phyloP scores from a whole-genome alignment of 495 filamentous ascomycete genomes.

The Podospora anserina region DNA sequence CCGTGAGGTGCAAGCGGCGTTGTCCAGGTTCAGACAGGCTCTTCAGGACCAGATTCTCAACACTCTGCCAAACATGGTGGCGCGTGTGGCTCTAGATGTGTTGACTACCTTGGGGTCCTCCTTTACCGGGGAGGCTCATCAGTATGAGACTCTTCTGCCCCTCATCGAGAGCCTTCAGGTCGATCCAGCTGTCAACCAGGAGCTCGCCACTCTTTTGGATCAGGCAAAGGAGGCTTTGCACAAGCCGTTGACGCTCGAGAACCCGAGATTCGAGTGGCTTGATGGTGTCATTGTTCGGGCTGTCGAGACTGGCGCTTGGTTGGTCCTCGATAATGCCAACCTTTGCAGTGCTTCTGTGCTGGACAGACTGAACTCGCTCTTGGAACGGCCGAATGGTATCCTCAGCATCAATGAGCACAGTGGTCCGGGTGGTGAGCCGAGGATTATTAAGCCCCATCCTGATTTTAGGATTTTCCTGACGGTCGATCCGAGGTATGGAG shows the following conservation, averaged over 20 bases:
- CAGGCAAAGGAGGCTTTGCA: conserved; percentile 39
- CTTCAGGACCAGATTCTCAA: conserved; percentile 54
- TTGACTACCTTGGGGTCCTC: conserved; percentile 38
- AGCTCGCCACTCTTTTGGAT: conserved; percentile 30
- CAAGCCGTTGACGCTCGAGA: conserved; percentile 50
- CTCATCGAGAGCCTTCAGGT: conserved; percentile 32
- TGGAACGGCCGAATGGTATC: conserved; percentile 77
- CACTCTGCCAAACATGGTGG: conserved; percentile 43
- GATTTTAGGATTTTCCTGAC: conserved; percentile 92
- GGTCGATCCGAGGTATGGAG: conserved; percentile 88
- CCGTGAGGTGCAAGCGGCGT: conserved; percentile 58
- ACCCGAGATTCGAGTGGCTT: conserved; percentile 90
- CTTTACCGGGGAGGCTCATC: conserved; percentile 28
- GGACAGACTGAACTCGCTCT: conserved; percentile 88
- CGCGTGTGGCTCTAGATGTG: conserved; percentile 43
- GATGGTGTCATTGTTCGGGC: conserved; percentile 89
- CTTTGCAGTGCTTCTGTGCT: conserved; percentile 92
- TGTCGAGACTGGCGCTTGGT: conserved; percentile 81
- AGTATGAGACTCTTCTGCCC: conserved; percentile 31
- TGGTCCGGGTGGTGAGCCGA: conserved; percentile 73
- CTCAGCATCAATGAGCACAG: conserved; percentile 91
- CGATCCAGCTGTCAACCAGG: conserved; percentile 27
- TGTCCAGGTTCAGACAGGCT: conserved; percentile 52
- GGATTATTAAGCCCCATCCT: conserved; percentile 75
- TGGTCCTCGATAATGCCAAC: conserved; percentile 96